Evolutionary conservation across 1,284 basidiomycete genomes (phyloP), one percentile per base, ranked within the genome.

Genomic region (Termitomyces sp.): DNA sequence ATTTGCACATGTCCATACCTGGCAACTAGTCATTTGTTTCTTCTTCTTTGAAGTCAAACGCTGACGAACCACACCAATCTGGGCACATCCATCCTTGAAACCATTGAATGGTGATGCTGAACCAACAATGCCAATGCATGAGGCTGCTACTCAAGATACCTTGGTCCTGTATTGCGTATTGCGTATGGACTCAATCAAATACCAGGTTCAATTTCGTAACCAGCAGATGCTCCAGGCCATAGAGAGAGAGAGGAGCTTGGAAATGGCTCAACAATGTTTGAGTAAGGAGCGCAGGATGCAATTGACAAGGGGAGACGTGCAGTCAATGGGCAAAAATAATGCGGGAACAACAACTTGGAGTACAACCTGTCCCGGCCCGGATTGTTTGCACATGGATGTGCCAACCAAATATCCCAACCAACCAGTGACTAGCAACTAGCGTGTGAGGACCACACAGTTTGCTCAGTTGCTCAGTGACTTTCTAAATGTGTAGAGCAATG

Each of bases 201-300:
- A 10, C 56, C 65, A 31, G 33, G 66, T 66, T 63, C 63, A 10
- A 66, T 69, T 19, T 64, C 66, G 49, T 68, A 57, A 70, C 65
- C 51, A 68, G 66, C 61, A 65, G 68, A 43, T 70, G 61, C 56
- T 68, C 68, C 50, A 71, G 57, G 7, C 67, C 64, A 11, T 40
- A 9, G 21, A 40, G 19, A 40, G 21, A 24, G n/a, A n/a, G 9
- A 8, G 68, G 67, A 69, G 37, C 16, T 14, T 28, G 40, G 7
- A n/a, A 10, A n/a, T 43, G 16, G 44, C 16, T 43, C 40, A 37
- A 16, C 9, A 18, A 18, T 28, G 7, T 30, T 7, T 21, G 9
- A 13, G 10, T 5, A 42, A 42, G 14, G 41, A 42, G 24, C 24
- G 8, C 9, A 42, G 41, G n/a, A 42, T 42, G 41, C 41, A 42